phyloP scores from a whole-genome alignment of 2,329 filamentous ascomycete species.

The Diaporthe amygdali region DNA sequence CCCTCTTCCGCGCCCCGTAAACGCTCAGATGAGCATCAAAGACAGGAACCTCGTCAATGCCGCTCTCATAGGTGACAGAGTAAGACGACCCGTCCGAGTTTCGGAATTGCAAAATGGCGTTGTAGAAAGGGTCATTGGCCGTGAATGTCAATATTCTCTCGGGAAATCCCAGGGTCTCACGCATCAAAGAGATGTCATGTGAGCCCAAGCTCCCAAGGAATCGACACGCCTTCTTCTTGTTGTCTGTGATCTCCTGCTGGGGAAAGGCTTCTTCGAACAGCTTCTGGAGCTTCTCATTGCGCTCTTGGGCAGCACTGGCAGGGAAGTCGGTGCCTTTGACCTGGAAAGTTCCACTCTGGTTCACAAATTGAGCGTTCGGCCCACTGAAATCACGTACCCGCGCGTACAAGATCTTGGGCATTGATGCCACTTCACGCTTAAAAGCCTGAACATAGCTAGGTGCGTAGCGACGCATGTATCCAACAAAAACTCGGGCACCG shows the following conservation, averaged over 20 bases:
- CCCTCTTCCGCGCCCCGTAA: conserved; percentile 57
- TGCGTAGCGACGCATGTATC: background rate
- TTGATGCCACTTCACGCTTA: conserved; percentile 41
- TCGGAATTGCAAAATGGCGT: background rate
- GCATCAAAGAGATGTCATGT: conserved; percentile 60
- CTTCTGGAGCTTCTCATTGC: background rate
- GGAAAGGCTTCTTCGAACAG: background rate
- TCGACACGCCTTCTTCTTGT: background rate
- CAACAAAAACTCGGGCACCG: background rate
- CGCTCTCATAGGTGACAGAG: conserved; percentile 61
- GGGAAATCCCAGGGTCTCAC: conserved; percentile 56
- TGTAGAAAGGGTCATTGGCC: conserved; percentile 23
- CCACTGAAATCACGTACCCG: conserved; percentile 53
- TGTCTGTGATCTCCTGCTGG: background rate
- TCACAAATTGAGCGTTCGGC: conserved; percentile 54
- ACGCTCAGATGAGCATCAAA: conserved; percentile 60
- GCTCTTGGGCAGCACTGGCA: background rate
- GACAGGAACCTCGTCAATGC: conserved; percentile 55
- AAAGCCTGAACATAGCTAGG: background rate
- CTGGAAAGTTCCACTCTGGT: conserved; percentile 53
- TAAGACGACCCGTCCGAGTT: background rate
- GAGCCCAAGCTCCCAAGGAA: conserved; percentile 45
- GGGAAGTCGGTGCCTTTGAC: conserved; percentile 45
- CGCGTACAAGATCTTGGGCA: conserved; percentile 61
- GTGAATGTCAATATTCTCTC: conserved; percentile 43